Conservation (phyloP, 495 filamentous ascomycete species). For the Trichocladium uniseriatum region DNA sequence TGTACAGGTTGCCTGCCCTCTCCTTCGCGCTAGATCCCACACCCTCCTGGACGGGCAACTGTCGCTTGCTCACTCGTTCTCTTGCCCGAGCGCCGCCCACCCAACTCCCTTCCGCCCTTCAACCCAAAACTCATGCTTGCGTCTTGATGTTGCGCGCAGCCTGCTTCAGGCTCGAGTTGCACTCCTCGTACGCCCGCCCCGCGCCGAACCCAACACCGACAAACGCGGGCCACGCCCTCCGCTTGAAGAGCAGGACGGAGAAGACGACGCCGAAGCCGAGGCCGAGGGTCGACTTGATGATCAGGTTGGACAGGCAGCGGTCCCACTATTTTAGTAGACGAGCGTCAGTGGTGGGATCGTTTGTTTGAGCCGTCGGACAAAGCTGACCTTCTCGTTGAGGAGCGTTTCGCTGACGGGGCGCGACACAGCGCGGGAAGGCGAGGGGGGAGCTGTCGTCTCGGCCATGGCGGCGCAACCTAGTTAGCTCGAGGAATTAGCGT, state of each 20-base stretch:
- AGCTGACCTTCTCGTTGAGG: constrained; percentile 84
- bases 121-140: constrained; percentile 17
- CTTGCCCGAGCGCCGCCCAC: not conserved
- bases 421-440: constrained; percentile 33
- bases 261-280: constrained; percentile 96
- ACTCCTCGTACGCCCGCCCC: constrained; percentile 92
- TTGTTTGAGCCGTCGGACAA: no score
- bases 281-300: constrained; percentile 90
- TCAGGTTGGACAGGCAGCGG: constrained; percentile 87
- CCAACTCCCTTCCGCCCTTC: not conserved
- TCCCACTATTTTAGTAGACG: constrained; percentile 63
- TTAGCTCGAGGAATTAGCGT: not conserved
- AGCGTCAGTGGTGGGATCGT: no score
- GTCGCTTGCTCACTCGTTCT: not conserved
- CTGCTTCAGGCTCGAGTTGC: constrained; percentile 55
- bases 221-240: constrained; percentile 90
- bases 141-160: constrained; percentile 42
- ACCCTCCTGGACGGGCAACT: not conserved
- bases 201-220: constrained; percentile 90
- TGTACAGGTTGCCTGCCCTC: constrained; percentile 13
- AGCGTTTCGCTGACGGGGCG: constrained; percentile 88
- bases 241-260: constrained; percentile 95
- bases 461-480: constrained; percentile 28
- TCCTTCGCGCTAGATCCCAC: not conserved
- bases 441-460: constrained; percentile 29